phyloP scores from a whole-genome alignment of 176 grass and related monocot species.

The Carex cristatella region DNA sequence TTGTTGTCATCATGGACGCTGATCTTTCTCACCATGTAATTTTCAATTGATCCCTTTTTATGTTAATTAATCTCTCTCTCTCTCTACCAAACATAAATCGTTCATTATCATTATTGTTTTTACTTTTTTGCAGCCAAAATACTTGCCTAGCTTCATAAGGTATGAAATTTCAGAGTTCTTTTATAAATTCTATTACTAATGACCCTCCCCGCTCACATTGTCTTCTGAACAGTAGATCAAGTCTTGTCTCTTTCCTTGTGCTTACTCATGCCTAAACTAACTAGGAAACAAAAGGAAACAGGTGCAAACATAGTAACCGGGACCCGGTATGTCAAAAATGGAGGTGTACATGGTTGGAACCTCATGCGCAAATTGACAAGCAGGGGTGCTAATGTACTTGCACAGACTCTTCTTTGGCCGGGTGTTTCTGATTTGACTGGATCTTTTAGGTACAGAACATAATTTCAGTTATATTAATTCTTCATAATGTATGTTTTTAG shows the following conservation, averaged over 20 bases:
- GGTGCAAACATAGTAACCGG: conserved; percentile 83
- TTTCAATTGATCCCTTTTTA: background rate
- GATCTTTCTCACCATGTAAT: conserved; percentile 93
- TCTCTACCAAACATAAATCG: conserved; percentile 15
- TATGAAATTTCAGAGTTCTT: conserved; percentile 18
- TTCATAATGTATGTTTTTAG: conserved; percentile 11
- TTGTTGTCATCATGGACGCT: conserved; percentile 92
- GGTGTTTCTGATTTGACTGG: conserved; percentile 93
- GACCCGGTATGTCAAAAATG: conserved; percentile 80
- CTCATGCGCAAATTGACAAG: conserved; percentile 94
- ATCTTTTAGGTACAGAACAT: conserved; percentile 58
- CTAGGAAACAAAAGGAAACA: conserved; percentile 79
- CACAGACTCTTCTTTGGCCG: conserved; percentile 83
- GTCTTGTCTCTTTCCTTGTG: background rate
- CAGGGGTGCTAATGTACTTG: conserved; percentile 97
- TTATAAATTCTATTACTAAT: background rate
- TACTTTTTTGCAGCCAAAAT: conserved; percentile 76
- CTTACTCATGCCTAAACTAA: background rate
- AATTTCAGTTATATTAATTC: background rate
- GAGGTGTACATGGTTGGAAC: conserved; percentile 97
- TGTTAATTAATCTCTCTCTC: background rate
- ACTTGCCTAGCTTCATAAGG: conserved; percentile 95
- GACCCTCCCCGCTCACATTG: background rate
- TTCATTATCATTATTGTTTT: conserved; percentile 11
- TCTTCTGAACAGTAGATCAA: background rate